These are phyloP conservation scores for Toxoplasma gondii DNA, from an alignment of 169 alveolate species.

Conservation along the genomic window DNA sequence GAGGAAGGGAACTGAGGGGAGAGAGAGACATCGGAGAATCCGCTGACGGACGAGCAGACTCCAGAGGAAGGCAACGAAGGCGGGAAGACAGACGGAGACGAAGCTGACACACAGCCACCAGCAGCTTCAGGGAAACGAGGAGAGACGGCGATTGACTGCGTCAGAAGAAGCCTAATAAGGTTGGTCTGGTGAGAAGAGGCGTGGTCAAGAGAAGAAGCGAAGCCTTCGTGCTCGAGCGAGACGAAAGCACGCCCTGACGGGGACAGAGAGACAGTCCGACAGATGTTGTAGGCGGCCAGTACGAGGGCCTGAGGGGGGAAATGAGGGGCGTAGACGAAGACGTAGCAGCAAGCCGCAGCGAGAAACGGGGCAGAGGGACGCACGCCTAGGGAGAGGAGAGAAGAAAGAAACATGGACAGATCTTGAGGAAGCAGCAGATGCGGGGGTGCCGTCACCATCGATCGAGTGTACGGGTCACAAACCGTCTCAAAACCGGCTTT, in stretches of 20 bases:
- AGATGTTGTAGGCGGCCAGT: constrained; percentile 13
- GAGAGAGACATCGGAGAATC: neutral
- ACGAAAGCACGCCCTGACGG: neutral
- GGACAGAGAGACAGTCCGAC: neutral
- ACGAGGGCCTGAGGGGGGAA: neutral
- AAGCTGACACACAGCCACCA: neutral
- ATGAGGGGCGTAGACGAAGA: neutral
- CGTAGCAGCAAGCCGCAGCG: constrained; percentile 26
- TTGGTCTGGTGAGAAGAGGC: neutral
- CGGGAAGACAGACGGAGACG: neutral
- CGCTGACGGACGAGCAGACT: neutral
- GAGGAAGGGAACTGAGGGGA: neutral
- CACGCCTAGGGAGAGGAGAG: constrained; percentile 9
- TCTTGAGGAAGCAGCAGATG: constrained; percentile 18
- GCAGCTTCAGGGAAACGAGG: neutral
- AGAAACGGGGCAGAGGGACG: neutral
- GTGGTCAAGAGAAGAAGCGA: neutral
- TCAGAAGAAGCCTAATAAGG: neutral
- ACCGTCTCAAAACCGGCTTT: too few relatives aligned
- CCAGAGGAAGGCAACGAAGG: neutral
- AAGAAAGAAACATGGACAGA: constrained; percentile 23
- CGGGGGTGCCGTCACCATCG: constrained; percentile 11
- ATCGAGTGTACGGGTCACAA: neutral
- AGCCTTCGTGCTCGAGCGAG: neutral
- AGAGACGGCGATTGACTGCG: neutral